These are phyloP conservation scores for Glebionis coronaria DNA, from an alignment of 129 eudicot genomes.

Conservation along the genomic window DNA sequence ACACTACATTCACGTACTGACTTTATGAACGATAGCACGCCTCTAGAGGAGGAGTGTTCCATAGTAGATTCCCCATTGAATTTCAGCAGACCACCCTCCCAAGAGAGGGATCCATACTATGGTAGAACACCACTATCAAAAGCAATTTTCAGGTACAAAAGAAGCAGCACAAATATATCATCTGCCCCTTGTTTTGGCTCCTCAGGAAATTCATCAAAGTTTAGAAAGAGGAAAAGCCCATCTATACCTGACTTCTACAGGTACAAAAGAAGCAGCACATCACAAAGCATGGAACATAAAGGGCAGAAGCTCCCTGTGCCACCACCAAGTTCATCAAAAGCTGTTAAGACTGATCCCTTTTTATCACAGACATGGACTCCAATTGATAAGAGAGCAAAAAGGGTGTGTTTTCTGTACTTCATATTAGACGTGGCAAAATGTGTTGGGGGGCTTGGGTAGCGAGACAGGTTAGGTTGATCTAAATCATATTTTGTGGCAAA, in stretches of 20 bases:
- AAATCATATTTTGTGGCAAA: not conserved
- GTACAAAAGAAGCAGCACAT: constrained; percentile 53
- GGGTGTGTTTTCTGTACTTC: constrained; percentile 40
- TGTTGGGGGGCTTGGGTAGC: not conserved
- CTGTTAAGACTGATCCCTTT: constrained; percentile 36
- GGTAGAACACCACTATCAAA: constrained; percentile 71
- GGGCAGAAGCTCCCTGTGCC: constrained; percentile 46
- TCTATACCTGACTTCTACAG: constrained; percentile 72
- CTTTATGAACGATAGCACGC: constrained; percentile 10
- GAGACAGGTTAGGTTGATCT: not conserved
- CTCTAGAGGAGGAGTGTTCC: constrained; percentile 28
- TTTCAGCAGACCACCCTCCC: constrained; percentile 21
- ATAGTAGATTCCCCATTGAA: constrained; percentile 25
- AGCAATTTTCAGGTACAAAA: constrained; percentile 74
- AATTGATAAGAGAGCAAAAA: constrained; percentile 76
- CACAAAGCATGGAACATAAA: constrained; percentile 37
- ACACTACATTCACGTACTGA: constrained; percentile 26
- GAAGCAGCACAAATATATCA: constrained; percentile 54
- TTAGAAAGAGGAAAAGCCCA: constrained; percentile 81
- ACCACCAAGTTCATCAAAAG: constrained; percentile 44
- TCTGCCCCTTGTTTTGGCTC: constrained; percentile 49
- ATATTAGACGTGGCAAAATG: not conserved
- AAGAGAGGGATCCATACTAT: constrained; percentile 27
- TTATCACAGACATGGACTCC: constrained; percentile 55
- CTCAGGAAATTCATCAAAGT: constrained; percentile 44